A percentile compares a stretch with the other conserved stretches of the same genome.
Evolutionary conservation across 2,329 filamentous ascomycete genomes (phyloP).

Genomic region (Colletotrichum graminicola): DNA sequence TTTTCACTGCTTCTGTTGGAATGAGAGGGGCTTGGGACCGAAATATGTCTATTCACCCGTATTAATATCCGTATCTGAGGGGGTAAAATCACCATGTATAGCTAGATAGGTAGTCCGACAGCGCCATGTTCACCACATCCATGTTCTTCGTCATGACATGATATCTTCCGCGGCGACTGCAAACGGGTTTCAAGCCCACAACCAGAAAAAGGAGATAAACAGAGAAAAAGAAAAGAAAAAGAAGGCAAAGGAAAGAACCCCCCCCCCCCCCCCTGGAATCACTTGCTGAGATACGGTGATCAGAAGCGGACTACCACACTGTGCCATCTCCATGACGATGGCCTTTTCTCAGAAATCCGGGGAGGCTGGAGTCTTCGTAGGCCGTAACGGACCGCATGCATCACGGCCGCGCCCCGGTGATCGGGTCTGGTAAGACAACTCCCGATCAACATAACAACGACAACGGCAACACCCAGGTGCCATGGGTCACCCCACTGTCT

Average conservation of each 20-base stretch:
- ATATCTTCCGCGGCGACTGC: background rate
- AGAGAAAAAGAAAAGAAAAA: no score
- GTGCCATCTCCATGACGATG: background rate
- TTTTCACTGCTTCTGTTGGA: background rate
- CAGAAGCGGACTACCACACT: background rate
- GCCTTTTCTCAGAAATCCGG: slow-evolving; percentile 4
- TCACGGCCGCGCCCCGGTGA: background rate
- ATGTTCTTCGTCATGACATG: background rate
- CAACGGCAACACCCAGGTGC: slow-evolving; percentile 2
- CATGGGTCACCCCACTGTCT: background rate
- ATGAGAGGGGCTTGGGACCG: background rate
- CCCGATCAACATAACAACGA: background rate
- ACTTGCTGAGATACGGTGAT: background rate
- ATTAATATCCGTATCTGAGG: background rate
- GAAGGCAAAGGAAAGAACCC: no score
- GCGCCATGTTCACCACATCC: background rate
- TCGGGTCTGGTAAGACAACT: background rate
- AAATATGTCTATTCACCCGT: background rate
- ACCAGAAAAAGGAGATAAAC: background rate
- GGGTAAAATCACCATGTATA: no score
- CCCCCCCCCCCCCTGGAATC: no score
- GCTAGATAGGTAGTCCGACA: background rate
- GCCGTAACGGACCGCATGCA: background rate
- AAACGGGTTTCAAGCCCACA: background rate
- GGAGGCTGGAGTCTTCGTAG: background rate